A percentile compares a stretch with the other conserved stretches of the same genome.
These are phyloP conservation scores for Hysterangium stoloniferum DNA, from an alignment of 768 basidiomycete genomes.

Conservation along the genomic window DNA sequence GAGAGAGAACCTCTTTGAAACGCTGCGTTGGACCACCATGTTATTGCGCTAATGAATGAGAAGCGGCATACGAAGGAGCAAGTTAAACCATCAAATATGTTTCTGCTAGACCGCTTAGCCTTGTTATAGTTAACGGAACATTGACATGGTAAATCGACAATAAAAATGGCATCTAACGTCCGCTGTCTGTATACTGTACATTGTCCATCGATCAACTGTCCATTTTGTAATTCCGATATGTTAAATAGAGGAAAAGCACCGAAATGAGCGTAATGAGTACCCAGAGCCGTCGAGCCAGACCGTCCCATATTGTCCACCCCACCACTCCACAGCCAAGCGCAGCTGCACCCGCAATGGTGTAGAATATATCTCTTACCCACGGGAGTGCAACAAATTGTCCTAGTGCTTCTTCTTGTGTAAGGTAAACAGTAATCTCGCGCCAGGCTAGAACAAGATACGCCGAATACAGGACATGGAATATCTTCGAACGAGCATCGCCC, in stretches of 20 bases:
- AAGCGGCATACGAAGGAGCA: conserved; percentile 39
- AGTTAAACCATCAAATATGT: conserved; percentile 19
- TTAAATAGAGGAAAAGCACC: conserved; percentile 7
- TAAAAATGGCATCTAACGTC: neutral
- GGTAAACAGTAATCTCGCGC: conserved; percentile 2
- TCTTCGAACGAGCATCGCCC: conserved; percentile 9
- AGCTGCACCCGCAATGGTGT: conserved; percentile 3
- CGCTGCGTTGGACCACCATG: conserved; percentile 82
- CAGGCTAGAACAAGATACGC: conserved; percentile 8
- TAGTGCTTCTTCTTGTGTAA: neutral
- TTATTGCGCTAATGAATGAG: conserved; percentile 46
- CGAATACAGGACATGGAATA: conserved; percentile 3
- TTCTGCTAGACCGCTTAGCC: neutral
- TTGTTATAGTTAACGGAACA: neutral
- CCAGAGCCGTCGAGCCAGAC: conserved; percentile 7
- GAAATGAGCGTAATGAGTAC: neutral
- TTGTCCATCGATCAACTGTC: neutral
- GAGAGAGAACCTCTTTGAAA: conserved; percentile 81
- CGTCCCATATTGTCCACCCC: conserved; percentile 12
- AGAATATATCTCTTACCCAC: conserved; percentile 5
- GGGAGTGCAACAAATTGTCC: neutral
- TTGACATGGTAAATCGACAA: neutral
- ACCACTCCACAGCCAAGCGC: conserved; percentile 4
- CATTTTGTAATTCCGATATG: conserved; percentile 1
- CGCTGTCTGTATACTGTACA: neutral